Base-by-base conservation (phyloP, 495 filamentous ascomycete genomes). In the Symbiotaphrina buchneri region DNA sequence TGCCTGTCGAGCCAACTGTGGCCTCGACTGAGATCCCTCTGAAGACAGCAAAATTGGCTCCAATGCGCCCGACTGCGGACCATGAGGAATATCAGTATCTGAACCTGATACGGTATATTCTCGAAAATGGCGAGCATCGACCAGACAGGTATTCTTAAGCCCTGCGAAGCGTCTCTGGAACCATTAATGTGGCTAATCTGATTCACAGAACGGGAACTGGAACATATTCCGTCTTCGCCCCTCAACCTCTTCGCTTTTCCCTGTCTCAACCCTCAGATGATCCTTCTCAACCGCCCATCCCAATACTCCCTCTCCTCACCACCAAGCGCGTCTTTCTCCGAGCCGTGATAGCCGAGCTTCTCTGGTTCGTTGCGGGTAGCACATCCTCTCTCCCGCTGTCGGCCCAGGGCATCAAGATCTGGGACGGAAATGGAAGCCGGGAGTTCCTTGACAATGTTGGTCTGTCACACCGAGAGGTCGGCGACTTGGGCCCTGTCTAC, bases 261-360 rank as follows among this genome's bases (percentile, higher is more conserved):
- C 79, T 95, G 43, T 72, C 74, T 35, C 54, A 62, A 18, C 56
- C 62, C 21, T 45, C 42, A 49, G 56, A 41, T 43, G 47, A 31
- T 36, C 42, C 2, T 7, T 11, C 40, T 0, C 25, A 33, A 29
- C 34, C 43, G 5, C 45, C 47, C 3, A 55, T 49, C 21, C 66
- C 70, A 4, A 61, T 87, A 49, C 66, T 95, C 23, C 85, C 85
- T 16, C 76, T 95, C 41, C 71, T 95, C 8, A 95, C 85, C 4
- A 95, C 87, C 18, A 95, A 95, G 52, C 81, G 87, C 44, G 87
- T 95, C 48, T 93, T 91, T 62, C 62, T 75, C 20, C 78, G 78
- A 37, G 87, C 83, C 47, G 71, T 97, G 23, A 59, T 95, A 42
- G 75, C 73, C 41, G 87, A 97, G 47, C 77, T 97, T 11, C 75